Conservation (phyloP, 108 stramenopile genomes). For the Parietichytrium sp. region DNA sequence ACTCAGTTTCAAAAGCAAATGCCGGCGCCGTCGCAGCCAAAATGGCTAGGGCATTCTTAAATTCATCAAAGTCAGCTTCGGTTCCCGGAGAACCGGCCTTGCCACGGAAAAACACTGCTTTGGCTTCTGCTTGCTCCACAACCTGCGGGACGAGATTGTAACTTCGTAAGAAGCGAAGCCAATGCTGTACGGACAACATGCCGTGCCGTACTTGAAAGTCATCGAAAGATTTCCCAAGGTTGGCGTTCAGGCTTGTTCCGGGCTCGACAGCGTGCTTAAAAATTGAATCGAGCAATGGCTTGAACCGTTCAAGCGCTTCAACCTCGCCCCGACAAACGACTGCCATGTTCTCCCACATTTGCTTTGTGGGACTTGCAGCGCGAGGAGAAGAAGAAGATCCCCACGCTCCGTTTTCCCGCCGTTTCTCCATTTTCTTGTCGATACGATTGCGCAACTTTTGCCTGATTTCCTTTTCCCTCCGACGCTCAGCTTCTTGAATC, state of each 20-base stretch:
- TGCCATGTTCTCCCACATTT: too few relatives aligned
- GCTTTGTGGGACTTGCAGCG: too few relatives aligned
- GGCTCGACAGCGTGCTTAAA: slow-evolving; percentile 27
- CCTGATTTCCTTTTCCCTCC: too few relatives aligned
- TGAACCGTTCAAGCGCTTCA: not conserved
- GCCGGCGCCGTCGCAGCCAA: not conserved
- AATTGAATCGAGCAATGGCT: not conserved
- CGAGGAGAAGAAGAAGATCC: too few relatives aligned
- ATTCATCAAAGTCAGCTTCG: not conserved
- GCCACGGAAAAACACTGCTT: slow-evolving; percentile 12
- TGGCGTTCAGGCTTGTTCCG: not conserved
- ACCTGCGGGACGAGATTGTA: not conserved
- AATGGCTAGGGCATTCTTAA: not conserved
- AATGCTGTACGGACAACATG: slow-evolving; percentile 9
- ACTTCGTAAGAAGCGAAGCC: not conserved
- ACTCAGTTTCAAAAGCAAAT: not conserved
- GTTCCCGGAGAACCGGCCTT: not conserved
- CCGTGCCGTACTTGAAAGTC: slow-evolving; percentile 11
- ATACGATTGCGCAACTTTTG: too few relatives aligned
- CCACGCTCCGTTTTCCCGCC: too few relatives aligned
- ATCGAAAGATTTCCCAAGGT: slow-evolving; percentile 27
- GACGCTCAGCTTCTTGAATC: too few relatives aligned
- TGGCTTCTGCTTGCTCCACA: slow-evolving; percentile 20
- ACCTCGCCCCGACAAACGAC: not conserved
- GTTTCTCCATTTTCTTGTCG: too few relatives aligned